Base-by-base conservation (phyloP, 2,329 filamentous ascomycete genomes). In the Phaeosphaeria sp. region DNA sequence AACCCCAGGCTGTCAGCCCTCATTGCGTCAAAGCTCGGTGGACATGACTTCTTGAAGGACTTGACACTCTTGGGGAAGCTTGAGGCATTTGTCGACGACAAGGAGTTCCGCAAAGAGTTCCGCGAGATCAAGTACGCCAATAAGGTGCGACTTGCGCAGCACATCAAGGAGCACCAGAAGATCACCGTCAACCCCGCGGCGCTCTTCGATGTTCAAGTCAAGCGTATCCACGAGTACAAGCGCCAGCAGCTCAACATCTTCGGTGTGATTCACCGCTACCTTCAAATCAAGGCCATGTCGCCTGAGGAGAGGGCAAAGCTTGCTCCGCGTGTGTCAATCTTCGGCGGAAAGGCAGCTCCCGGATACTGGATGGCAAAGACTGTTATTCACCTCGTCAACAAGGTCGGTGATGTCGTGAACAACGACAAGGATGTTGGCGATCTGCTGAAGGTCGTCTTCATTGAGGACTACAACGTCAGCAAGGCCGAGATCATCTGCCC, bases 301-400 rank as follows among this genome's bases (percentile, higher is more conserved):
- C 83, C 91, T 0, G 91, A 93, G 69, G 90, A 97, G 75, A 87
- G 89, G 66, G 94, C 96, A 84, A 95, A 95, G 81, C 84, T 91
- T 59, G 86, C 89, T 45, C 92, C 93, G 17, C 90, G 94, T 51
- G 95, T 98, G 9, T 95, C 91, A 56, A 96, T 99, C 77, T 98
- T 99, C 75, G 95, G 95, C 74, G 95, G 95, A 70, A 99, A 99
- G 81, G 95, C 95, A 24, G 95, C 95, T 1, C 95, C 95, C 0
- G 95, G 95, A 17, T 99, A 99, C 83, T 99, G 95, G 95, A 99
- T 98, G 95, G 95, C 95, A 39, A 99, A 99, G 86, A 96, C 95
- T 42, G 93, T 97, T 66, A 99, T 99, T 69, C 94, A 98, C 75
- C 86, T 99, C 56, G 89, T 99, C 83, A 98, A 97, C 82, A 90